phyloP scores from a whole-genome alignment of 371 early-diverging fungal species.

The Rhizopus sp. region DNA sequence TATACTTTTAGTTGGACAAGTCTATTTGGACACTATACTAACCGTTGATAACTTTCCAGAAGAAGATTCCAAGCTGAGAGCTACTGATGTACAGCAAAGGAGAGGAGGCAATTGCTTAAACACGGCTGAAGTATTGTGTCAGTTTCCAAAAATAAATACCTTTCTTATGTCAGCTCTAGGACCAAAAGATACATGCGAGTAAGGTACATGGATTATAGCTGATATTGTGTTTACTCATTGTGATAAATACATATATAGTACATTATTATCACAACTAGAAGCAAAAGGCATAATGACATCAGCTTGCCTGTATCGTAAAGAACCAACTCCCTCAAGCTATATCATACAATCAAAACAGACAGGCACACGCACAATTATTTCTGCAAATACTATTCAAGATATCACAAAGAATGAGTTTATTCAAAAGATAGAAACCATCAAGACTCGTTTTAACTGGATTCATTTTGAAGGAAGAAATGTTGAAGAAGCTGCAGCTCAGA shows the following conservation, averaged over 20 bases:
- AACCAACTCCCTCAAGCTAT: conserved; percentile 61
- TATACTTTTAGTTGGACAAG: conserved; percentile 49
- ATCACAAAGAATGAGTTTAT: conserved; percentile 50
- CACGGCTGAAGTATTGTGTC: conserved; percentile 57
- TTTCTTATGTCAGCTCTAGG: conserved; percentile 54
- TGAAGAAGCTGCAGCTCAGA: conserved; percentile 53
- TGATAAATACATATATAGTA: not conserved
- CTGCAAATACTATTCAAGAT: conserved; percentile 56
- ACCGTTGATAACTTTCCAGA: conserved; percentile 53
- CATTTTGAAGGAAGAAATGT: conserved; percentile 75
- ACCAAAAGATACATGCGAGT: conserved; percentile 35
- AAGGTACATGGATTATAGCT: conserved; percentile 24
- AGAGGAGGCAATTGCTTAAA: conserved; percentile 72
- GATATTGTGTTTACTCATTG: not conserved
- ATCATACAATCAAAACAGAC: conserved; percentile 56
- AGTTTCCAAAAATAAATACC: conserved; percentile 32
- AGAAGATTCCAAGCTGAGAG: conserved; percentile 64
- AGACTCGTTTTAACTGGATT: conserved; percentile 47
- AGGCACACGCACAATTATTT: conserved; percentile 66
- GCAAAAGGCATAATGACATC: conserved; percentile 18
- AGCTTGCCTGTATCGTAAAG: conserved; percentile 20
- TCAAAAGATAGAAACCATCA: conserved; percentile 31
- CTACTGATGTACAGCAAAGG: conserved; percentile 51
- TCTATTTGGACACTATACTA: conserved; percentile 57
- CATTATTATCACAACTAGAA: conserved; percentile 13